Evolutionary conservation across 2,329 filamentous ascomycete genomes (phyloP).

Genomic region (Ophiostoma ips): DNA sequence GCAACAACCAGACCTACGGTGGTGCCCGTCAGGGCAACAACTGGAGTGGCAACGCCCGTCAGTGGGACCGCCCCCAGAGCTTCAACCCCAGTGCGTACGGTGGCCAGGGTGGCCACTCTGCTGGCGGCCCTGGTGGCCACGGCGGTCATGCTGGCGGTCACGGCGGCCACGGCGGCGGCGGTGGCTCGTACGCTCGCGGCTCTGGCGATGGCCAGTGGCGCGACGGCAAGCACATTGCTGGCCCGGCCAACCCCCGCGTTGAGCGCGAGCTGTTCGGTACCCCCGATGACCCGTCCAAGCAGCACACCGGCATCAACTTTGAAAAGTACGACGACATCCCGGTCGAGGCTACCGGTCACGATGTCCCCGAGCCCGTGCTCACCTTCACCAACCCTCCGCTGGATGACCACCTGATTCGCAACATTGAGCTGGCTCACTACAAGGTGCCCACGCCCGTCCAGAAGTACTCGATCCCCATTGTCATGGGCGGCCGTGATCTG

Average conservation of each 20-base stretch:
- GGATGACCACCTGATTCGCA: conserved; percentile 81
- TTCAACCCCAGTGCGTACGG: conserved; percentile 50
- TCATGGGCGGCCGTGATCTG: conserved; percentile 92
- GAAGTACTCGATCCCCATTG: conserved; percentile 98
- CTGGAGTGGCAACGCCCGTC: conserved; percentile 10
- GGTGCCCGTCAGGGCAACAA: conserved; percentile 19
- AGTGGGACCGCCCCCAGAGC: conserved; percentile 20
- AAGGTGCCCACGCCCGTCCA: conserved; percentile 93
- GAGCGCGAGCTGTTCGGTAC: conserved; percentile 94
- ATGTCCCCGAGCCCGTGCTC: conserved; percentile 83
- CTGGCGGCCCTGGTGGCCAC: neutral
- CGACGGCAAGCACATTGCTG: conserved; percentile 90
- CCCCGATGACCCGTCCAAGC: conserved; percentile 77
- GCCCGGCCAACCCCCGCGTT: conserved; percentile 71
- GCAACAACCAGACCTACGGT: conserved; percentile 34
- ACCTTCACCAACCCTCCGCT: conserved; percentile 89
- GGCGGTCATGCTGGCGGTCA: conserved; percentile 13
- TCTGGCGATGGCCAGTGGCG: conserved; percentile 94
- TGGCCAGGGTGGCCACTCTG: conserved; percentile 25
- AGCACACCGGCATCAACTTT: conserved; percentile 98
- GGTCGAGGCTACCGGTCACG: conserved; percentile 86
- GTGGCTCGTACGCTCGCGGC: conserved; percentile 49
- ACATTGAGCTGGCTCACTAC: conserved; percentile 91
- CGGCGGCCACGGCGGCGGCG: conserved; percentile 28
- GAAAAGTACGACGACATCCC: conserved; percentile 99